Evolutionary conservation across 176 grass and related monocot genomes (phyloP), one percentile per base, ranked within the genome.

Genomic region (Puya raimondii): DNA sequence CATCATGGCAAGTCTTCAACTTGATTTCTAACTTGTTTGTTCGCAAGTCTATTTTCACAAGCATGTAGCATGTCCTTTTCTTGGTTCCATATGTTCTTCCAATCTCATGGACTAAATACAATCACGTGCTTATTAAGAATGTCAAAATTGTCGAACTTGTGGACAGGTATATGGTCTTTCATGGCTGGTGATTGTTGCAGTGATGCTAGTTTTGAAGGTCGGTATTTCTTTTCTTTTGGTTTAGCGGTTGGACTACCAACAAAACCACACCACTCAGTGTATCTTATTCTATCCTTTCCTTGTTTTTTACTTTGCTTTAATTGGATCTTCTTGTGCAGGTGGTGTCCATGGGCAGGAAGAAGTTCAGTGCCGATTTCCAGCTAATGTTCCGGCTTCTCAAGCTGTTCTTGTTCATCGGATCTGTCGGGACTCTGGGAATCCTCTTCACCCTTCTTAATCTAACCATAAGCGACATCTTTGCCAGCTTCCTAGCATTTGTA

Each of bases 311-410:
- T 48, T 65, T 80, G 22, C 25, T 74, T 87, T 57, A 81, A 42
- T n/a, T 49, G 10, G 63, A 72, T 16, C 21, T 59, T 75, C 48
- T 74, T 71, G 54, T 61, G 47, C 78, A 91, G 88, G 92, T 96
- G 64, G 86, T 87, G 14, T 92, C 92, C 42, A 85, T 89, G 76
- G 92, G 88, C 33, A 96, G 88, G 54, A 92, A 92, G 51, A 96
- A 87, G 73, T 96, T 96, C 33, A 96, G 88, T 73, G 88, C 92
- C 2, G 92, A 96, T 76, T 96, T 85, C 73, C 92, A 96, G 70
- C 85, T 91, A 22, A 83, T 96, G 83, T 96, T 96, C 76, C 79
- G 88, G 58, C 88, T 96, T 80, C 85, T 91, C n/a, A 96, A 96
- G 54, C 53, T 89, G 51, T 74, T 89, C 63, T 71, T 96, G 66